Evolutionary conservation across 768 basidiomycete species (phyloP).

Genomic region (Boletus edulis): DNA sequence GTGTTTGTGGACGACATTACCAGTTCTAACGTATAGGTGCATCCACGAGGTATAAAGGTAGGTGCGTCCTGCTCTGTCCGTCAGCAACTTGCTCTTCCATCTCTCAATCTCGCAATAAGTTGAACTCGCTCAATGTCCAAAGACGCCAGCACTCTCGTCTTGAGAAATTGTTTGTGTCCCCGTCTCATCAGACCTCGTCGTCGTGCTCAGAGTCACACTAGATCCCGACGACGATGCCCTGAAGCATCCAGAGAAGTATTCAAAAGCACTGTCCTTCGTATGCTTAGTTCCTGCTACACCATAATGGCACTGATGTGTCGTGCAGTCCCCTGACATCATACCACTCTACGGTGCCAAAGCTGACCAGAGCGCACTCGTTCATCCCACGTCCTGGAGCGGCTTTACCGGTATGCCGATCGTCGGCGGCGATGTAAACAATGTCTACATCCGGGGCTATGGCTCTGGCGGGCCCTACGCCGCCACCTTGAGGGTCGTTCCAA

Average conservation of each 20-base stretch:
- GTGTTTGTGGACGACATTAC: neutral
- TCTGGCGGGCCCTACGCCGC: neutral
- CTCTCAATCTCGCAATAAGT: neutral
- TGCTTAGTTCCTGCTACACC: neutral
- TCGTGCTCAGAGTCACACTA: neutral
- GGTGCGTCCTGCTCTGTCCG: neutral
- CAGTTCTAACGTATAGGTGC: neutral
- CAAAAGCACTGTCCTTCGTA: neutral
- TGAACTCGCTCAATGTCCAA: neutral
- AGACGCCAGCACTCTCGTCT: neutral
- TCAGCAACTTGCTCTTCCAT: neutral
- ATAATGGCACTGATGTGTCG: neutral
- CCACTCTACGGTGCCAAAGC: neutral
- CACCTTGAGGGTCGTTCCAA: slow-evolving; percentile 2
- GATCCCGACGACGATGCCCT: neutral
- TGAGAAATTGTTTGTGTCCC: neutral
- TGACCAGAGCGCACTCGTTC: neutral
- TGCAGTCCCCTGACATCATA: slow-evolving; percentile 4
- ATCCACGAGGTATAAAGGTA: slow-evolving; percentile 2
- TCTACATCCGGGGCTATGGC: slow-evolving; percentile 3
- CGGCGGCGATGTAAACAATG: slow-evolving; percentile 2
- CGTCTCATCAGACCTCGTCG: too few relatives aligned
- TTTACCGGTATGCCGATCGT: slow-evolving; percentile 5
- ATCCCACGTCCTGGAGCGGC: neutral
- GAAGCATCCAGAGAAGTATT: neutral